These are phyloP conservation scores for Euphorbia schlechtendalii DNA, from an alignment of 441 rosid species.

Conservation along the genomic window DNA sequence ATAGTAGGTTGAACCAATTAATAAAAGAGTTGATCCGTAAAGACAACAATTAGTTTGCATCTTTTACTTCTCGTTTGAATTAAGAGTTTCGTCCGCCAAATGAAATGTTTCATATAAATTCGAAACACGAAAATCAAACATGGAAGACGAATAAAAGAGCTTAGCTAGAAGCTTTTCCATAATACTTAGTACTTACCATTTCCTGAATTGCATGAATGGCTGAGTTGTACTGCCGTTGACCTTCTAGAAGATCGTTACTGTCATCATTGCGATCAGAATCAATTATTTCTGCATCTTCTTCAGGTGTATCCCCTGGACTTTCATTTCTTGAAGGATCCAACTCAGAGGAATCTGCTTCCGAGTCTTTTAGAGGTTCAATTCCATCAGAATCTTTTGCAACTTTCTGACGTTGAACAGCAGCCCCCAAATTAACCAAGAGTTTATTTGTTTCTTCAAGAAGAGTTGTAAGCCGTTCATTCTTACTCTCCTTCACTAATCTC, in stretches of 20 bases:
- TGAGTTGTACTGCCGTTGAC: constrained; percentile 94
- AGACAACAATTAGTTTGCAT: not conserved
- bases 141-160: no score
- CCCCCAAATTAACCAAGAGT: constrained; percentile 90
- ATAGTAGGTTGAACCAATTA: not conserved
- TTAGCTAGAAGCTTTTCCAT: no score
- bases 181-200: constrained; percentile 46
- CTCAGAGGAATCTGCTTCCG: constrained; percentile 67
- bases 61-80: not conserved
- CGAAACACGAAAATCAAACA: constrained; percentile 12
- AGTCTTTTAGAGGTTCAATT: constrained; percentile 55
- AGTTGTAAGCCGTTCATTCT: constrained; percentile 85
- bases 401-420: constrained; percentile 98
- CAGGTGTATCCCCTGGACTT: constrained; percentile 53
- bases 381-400: constrained; percentile 68
- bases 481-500: constrained; percentile 97
- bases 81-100: not conserved
- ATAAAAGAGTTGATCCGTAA: constrained; percentile 1
- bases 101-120: not conserved
- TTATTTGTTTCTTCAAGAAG: constrained; percentile 98
- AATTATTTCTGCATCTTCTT: constrained; percentile 52
- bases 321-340: constrained; percentile 67
- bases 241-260: constrained; percentile 79
- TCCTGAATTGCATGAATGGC: constrained; percentile 97
- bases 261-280: constrained; percentile 85